Conservation (phyloP, 2,329 filamentous ascomycete genomes). For the Metarhizium sp. region DNA sequence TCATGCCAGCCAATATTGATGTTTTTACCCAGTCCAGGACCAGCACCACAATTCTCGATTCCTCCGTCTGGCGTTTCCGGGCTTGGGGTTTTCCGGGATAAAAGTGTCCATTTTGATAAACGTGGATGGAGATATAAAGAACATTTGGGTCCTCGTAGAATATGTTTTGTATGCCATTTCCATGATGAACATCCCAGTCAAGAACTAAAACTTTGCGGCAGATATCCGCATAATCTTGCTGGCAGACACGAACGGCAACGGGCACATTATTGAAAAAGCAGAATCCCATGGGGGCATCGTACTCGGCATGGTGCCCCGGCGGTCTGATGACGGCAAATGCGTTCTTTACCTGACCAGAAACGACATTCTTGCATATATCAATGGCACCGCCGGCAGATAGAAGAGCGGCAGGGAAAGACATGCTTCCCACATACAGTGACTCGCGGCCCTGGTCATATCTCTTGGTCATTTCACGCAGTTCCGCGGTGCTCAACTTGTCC, state of each 20-base stretch:
- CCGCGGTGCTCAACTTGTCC: constrained; percentile 43
- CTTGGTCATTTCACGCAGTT: constrained; percentile 59
- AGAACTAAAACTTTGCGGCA: constrained; percentile 88
- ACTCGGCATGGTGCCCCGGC: constrained; percentile 91
- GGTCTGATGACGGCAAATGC: constrained; percentile 92
- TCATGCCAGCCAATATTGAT: constrained; percentile 60
- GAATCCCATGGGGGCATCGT: constrained; percentile 79
- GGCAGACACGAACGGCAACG: constrained; percentile 82
- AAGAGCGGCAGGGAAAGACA: constrained; percentile 72
- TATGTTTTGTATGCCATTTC: constrained; percentile 92
- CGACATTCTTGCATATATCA: constrained; percentile 89
- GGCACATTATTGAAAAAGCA: constrained; percentile 98
- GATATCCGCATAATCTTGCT: constrained; percentile 64
- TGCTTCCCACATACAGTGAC: constrained; percentile 73
- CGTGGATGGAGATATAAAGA: constrained; percentile 89
- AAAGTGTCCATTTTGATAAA: constrained; percentile 74
- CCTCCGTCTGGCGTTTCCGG: constrained; percentile 50
- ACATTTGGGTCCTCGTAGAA: constrained; percentile 94
- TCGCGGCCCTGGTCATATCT: constrained; percentile 55
- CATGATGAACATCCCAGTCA: constrained; percentile 78
- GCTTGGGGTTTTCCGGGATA: constrained; percentile 65
- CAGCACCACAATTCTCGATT: constrained; percentile 48
- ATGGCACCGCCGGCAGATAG: constrained; percentile 89
- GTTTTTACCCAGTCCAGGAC: constrained; percentile 48
- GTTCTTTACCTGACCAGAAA: constrained; percentile 77